Conservation (phyloP, 2,329 filamentous ascomycete species). For the Pseudogymnoascus sp. region DNA sequence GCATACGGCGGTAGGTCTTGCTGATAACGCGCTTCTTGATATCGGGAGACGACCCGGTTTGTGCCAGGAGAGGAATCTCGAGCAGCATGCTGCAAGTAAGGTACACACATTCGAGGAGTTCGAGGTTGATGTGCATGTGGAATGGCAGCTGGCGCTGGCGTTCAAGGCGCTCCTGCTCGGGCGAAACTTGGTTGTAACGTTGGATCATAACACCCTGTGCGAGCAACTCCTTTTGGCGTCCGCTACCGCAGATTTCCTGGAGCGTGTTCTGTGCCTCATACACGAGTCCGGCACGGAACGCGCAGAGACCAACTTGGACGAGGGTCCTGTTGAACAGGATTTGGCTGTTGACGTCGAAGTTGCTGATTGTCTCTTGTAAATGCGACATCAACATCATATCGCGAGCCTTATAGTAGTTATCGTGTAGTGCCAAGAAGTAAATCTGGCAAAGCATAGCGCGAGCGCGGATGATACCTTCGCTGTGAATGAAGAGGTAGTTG, state of each 20-base stretch:
- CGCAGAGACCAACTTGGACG: constrained; percentile 95
- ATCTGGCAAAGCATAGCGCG: constrained; percentile 98
- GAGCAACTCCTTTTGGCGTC: constrained; percentile 93
- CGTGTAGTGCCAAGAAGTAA: constrained; percentile 94
- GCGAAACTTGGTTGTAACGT: constrained; percentile 89
- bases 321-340: constrained; percentile 98
- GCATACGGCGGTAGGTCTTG: constrained; percentile 98
- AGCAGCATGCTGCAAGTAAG: constrained; percentile 98
- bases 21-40: constrained; percentile 96
- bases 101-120: constrained; percentile 96
- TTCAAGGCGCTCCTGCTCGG: constrained; percentile 95
- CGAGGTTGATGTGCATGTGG: constrained; percentile 99
- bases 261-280: constrained; percentile 97
- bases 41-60: constrained; percentile 92
- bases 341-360: constrained; percentile 94
- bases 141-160: constrained; percentile 96
- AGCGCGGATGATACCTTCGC: constrained; percentile 90
- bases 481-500: constrained; percentile 90
- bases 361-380: constrained; percentile 91
- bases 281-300: constrained; percentile 91
- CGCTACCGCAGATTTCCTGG: constrained; percentile 95
- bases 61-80: constrained; percentile 92
- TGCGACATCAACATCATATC: constrained; percentile 99
- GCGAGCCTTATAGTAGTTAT: constrained; percentile 94
- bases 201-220: constrained; percentile 98